Evolutionary conservation across 805 yeast species (phyloP), one percentile per base, ranked within the genome.

Genomic region (Metschnikowia gelsemii): DNA sequence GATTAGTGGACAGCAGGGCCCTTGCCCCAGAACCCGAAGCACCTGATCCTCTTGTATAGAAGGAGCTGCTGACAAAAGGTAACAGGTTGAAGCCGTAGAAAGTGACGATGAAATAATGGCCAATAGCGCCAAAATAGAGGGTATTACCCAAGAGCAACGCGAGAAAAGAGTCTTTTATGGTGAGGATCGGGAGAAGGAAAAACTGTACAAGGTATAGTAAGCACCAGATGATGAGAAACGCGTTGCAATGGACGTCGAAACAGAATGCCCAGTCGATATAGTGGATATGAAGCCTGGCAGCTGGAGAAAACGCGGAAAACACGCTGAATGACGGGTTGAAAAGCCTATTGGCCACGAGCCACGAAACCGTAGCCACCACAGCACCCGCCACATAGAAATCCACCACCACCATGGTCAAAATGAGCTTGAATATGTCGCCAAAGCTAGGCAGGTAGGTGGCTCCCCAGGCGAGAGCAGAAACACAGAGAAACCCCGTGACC

Each of bases 391-490:
- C 62, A 44, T 87, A 74, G 59, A 89, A 89, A 58, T 90, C 96
- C 25, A 89, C 77, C 41, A 84, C 63, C 16, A 90, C 95, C 95
- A 88, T 87, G 60, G 87, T 84, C 18, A 86, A 53, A 42, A 89
- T 77, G 56, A 89, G 72, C 55, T 76, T 78, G 44, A 86, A 46
- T 14, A 87, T 78, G 11, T 84, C 82, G 18, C 74, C 43, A 5
- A 85, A 47, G 3, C 76, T 71, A 3, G 88, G 84, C 2, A 86
- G 75, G 58, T 87, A 89, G 1, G 88, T 85, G 35, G 86, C 62
- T 3, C 96, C 96, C 96, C 96, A 89, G 1, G 88, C 93, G 17
- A 90, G 57, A 0, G 96, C 96, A 47, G 90, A 80, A 3, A 87
- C 59, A 1, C 79, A 71, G 20, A 90, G 64, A 45, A 89, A 75